Percentiles rank a stretch among this genome's conserved stretches.
Conservation (phyloP, 2,329 filamentous ascomycete species). For the Fusarium oligoseptatum region DNA sequence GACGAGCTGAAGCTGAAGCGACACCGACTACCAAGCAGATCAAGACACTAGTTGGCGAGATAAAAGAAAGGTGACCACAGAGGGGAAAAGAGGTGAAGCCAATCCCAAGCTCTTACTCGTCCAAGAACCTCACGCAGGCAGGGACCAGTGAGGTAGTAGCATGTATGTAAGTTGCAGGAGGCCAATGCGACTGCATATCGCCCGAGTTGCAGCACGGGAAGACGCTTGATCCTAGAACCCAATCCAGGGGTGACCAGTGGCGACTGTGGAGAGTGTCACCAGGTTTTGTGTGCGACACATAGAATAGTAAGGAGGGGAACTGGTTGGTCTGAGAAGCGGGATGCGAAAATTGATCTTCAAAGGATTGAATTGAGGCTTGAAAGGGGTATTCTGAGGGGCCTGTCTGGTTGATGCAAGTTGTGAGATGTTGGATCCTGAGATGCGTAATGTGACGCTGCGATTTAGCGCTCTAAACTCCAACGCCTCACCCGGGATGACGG, state of each 20-base stretch:
- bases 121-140: conserved; percentile 21
- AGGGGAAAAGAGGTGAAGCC: conserved; percentile 9
- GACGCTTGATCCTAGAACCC: not conserved
- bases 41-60: conserved; percentile 20
- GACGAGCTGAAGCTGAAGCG: conserved; percentile 16
- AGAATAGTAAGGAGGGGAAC: conserved; percentile 1
- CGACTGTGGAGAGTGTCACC: conserved; percentile 18
- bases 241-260: conserved; percentile 24
- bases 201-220: conserved; percentile 22
- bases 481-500: conserved; percentile 24
- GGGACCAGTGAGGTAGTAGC: conserved; percentile 27
- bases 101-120: conserved; percentile 11
- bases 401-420: conserved; percentile 1
- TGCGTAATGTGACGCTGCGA: conserved; percentile 31
- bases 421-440: conserved; percentile 26
- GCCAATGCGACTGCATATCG: conserved; percentile 29
- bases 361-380: not conserved
- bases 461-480: conserved; percentile 16
- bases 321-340: conserved; percentile 12
- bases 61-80: conserved; percentile 22
- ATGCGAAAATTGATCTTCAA: conserved; percentile 3
- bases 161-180: conserved; percentile 15
- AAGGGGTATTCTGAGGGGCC: conserved; percentile 14
- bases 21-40: conserved; percentile 11
- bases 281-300: conserved; percentile 24